These are phyloP conservation scores for Antrodiella citrinella DNA, from an alignment of 768 basidiomycete genomes.

Conservation along the genomic window DNA sequence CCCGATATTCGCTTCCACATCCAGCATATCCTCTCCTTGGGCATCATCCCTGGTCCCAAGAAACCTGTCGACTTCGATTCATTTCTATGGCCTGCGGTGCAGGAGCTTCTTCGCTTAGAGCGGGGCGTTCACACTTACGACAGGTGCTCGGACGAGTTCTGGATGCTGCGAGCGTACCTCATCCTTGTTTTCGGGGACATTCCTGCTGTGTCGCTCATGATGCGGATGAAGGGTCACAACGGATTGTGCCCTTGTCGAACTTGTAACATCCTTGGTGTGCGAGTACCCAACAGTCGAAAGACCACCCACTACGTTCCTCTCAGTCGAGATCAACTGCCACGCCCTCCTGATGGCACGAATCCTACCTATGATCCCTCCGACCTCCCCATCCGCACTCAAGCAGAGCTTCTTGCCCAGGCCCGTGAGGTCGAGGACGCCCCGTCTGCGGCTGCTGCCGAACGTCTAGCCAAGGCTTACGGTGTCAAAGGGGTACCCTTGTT, in stretches of 20 bases:
- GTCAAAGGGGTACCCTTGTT: conserved; percentile 30
- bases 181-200: conserved; percentile 27
- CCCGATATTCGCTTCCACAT: conserved; percentile 30
- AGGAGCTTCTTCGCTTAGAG: conserved; percentile 28
- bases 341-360: not conserved
- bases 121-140: conserved; percentile 31
- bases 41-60: conserved; percentile 38
- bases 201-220: conserved; percentile 21
- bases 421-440: conserved; percentile 17
- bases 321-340: conserved; percentile 15
- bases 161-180: conserved; percentile 24
- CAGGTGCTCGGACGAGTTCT: conserved; percentile 14
- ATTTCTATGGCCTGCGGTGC: conserved; percentile 28
- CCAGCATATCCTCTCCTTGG: conserved; percentile 28
- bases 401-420: conserved; percentile 19
- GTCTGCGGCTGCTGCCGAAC: conserved; percentile 14
- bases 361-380: conserved; percentile 19
- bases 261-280: conserved; percentile 28
- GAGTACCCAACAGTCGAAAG: conserved; percentile 4
- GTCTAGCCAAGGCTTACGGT: conserved; percentile 23
- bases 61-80: conserved; percentile 33
- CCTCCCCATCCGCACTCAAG: conserved; percentile 29
- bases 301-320: conserved; percentile 24
- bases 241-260: conserved; percentile 27
- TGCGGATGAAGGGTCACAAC: conserved; percentile 37